Evolutionary conservation across 2,329 filamentous ascomycete species (phyloP), one percentile per base, ranked within the genome.

Genomic region (Colletotrichum limetticola): DNA sequence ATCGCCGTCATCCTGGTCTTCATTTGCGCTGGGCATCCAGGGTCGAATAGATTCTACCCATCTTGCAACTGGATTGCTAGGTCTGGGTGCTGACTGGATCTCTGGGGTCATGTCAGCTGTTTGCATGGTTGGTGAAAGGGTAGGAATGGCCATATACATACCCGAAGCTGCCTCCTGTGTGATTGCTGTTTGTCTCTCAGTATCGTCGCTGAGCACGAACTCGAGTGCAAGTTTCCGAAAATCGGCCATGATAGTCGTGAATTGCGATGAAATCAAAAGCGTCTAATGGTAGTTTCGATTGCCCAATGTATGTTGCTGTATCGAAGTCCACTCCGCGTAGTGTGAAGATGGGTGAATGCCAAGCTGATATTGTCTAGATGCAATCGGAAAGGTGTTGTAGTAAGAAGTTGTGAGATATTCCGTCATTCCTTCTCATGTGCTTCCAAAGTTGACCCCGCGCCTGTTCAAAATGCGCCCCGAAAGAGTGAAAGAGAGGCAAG

Each of bases 11-110:
- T 80, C 80, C 74, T 76, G 75, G 30, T 80, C 80, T 37, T 80
- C 80, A 49, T 83, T 80, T 66, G 79, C 82, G 8, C 81, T 82
- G 19, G 85, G 85, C 82, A 90, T 88, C 88, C 88, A 90, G 67
- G 83, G 84, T 75, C 87, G 85, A 68, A 90, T 86, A 46, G 88
- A 87, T 58, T 88, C 85, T 32, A 89, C 88, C 88, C 88, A 90
- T 77, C 87, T 85, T 19, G 86, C 86, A 56, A 90, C 83, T 4
- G 85, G 83, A 60, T 86, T 83, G 60, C 85, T 83, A 75, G 80
- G 84, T 53, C 85, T 80, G 0, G 84, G 75, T 8, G 85, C 82
- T 67, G 78, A 80, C 77, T 88, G 81, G 26, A 89, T 87, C 73
- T 84, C 86, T 87, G 52, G 22, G 79, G 69, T 32, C 75, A 66